These are phyloP conservation scores for Agastache rugosa DNA, from an alignment of 257 asterid genomes.

Conservation along the genomic window DNA sequence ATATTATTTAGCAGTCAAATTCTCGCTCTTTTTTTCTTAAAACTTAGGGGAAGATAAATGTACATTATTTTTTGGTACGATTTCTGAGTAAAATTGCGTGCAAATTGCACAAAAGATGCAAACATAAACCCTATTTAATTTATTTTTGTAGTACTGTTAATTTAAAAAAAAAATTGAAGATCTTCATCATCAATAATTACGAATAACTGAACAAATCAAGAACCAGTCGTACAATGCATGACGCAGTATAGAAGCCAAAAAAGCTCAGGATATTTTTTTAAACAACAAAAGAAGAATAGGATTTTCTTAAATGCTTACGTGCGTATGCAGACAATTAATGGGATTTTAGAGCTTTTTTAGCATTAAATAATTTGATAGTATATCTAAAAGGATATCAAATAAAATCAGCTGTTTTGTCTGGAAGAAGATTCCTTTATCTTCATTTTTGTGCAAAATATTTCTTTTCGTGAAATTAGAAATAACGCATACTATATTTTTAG, in stretches of 20 bases:
- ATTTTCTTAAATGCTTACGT: background rate
- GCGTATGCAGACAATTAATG: conserved; percentile 26
- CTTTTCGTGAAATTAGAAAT: background rate
- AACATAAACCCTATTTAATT: no score
- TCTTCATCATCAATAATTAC: background rate
- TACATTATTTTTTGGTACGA: no score
- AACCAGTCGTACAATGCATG: conserved; percentile 13
- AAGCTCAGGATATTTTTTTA: background rate
- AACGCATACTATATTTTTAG: background rate
- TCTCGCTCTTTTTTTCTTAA: no score
- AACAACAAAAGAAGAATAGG: background rate
- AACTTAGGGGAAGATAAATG: no score
- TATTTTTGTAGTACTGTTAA: background rate
- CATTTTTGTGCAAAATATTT: background rate
- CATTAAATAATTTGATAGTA: background rate
- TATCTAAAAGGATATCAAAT: background rate
- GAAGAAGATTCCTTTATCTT: background rate
- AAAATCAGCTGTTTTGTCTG: conserved; percentile 14
- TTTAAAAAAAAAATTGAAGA: background rate
- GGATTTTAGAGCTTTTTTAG: background rate
- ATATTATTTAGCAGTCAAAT: no score
- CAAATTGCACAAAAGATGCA: no score
- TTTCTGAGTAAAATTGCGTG: no score
- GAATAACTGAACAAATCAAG: background rate
- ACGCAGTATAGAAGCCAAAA: conserved; percentile 1